Conservation (phyloP, 257 asterid genomes). For the Solanum rostratum region DNA sequence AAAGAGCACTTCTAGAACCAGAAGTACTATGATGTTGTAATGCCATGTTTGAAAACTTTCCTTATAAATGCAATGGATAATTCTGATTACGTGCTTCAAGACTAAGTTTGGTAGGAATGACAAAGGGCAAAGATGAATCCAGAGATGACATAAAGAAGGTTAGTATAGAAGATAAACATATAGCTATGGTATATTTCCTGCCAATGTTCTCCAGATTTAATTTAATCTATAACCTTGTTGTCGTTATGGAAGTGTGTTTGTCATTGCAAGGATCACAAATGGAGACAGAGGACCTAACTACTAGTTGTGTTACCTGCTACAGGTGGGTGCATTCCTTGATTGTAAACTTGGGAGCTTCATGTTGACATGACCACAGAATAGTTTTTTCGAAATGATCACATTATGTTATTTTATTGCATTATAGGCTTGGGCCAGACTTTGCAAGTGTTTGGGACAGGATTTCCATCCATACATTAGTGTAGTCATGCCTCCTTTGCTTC, state of each 20-base stretch:
- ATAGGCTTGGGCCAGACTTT: too few species aligned
- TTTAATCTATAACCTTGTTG: too few species aligned
- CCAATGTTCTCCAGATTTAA: too few species aligned
- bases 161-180: not conserved
- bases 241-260: too few species aligned
- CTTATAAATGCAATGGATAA: not conserved
- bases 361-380: not conserved
- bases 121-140: not conserved
- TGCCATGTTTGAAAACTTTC: not conserved
- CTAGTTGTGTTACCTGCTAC: too few species aligned
- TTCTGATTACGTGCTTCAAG: too few species aligned
- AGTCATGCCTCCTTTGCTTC: too few species aligned
- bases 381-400: not conserved
- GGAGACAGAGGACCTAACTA: too few species aligned
- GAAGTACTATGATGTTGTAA: not conserved
- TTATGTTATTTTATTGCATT: not conserved
- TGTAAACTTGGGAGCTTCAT: not conserved
- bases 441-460: slow-evolving; percentile 96
- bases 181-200: too few species aligned
- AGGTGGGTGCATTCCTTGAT: not conserved
- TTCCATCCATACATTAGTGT: slow-evolving; percentile 58
- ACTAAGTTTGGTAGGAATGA: too few species aligned
- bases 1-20: not conserved
- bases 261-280: too few species aligned
- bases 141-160: not conserved